A percentile compares a stretch with the other conserved stretches of the same genome.
These are phyloP conservation scores for slime mould (Dictyostelium discoideum) DNA, from an alignment of 78 protist genomes.

Conservation along the genomic window DNA sequence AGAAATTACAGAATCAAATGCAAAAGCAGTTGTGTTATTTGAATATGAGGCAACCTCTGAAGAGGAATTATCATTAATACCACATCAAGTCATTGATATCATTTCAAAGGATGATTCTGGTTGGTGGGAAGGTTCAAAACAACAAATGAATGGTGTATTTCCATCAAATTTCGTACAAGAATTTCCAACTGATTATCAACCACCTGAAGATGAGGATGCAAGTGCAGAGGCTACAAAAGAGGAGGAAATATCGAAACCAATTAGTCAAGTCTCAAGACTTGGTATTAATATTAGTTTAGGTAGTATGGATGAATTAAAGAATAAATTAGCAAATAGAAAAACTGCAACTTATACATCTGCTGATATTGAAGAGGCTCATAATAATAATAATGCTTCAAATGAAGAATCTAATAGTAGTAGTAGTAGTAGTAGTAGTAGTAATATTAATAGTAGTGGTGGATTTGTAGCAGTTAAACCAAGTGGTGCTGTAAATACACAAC, in stretches of 20 bases:
- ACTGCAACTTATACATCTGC: neutral
- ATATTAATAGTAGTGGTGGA: neutral
- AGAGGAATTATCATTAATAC: slow-evolving; percentile 28
- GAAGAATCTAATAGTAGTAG: neutral
- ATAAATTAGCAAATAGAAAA: slow-evolving; percentile 36
- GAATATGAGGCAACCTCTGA: slow-evolving; percentile 44
- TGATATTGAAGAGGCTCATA: neutral
- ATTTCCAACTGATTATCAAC: slow-evolving; percentile 43
- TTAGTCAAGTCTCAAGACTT: slow-evolving; percentile 19
- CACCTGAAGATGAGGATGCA: slow-evolving; percentile 11
- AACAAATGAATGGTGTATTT: slow-evolving; percentile 10
- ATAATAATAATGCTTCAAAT: neutral
- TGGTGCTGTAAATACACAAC: neutral
- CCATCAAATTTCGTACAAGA: slow-evolving; percentile 47
- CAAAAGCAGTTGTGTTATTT: slow-evolving; percentile 51
- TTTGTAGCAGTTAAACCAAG: slow-evolving; percentile 10
- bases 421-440: neutral
- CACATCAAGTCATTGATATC: slow-evolving; percentile 11
- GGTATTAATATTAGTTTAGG: slow-evolving; percentile 26
- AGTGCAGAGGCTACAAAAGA: neutral
- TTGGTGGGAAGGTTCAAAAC: slow-evolving; percentile 68
- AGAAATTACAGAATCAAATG: neutral
- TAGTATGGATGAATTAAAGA: slow-evolving; percentile 21
- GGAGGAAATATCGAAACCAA: slow-evolving; percentile 1
- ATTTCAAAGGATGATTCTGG: slow-evolving; percentile 47